These are phyloP conservation scores for Huntiella bhutanensis DNA, from an alignment of 2,329 filamentous ascomycete genomes.

Conservation along the genomic window DNA sequence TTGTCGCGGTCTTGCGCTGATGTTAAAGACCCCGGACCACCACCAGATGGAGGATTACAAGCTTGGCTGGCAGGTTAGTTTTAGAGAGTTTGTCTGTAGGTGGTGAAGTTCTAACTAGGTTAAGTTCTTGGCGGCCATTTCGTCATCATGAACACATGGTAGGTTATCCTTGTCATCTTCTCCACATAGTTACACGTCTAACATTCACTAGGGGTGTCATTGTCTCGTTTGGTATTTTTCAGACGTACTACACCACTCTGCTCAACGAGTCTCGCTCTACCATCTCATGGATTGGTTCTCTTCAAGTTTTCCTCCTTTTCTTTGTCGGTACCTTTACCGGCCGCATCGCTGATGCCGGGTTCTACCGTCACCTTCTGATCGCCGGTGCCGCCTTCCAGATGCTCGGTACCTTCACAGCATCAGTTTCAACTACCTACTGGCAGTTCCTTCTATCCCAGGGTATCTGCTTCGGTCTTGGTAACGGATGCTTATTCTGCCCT, in stretches of 20 bases:
- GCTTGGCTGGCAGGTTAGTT: constrained; percentile 28
- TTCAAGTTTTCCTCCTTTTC: constrained; percentile 35
- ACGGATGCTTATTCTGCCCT: constrained; percentile 45
- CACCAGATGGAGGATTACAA: constrained; percentile 29
- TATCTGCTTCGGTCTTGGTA: constrained; percentile 34
- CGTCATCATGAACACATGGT: constrained; percentile 32
- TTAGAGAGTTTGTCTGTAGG: background rate
- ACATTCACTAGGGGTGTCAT: constrained; percentile 25
- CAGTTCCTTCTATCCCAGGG: constrained; percentile 38
- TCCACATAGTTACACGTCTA: background rate
- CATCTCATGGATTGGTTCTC: constrained; percentile 35
- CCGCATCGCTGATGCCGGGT: constrained; percentile 33
- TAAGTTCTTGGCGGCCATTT: constrained; percentile 21
- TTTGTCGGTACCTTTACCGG: constrained; percentile 35
- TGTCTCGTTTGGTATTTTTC: constrained; percentile 37
- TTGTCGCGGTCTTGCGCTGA: constrained; percentile 1
- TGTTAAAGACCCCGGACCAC: constrained; percentile 25
- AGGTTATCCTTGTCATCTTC: constrained; percentile 5
- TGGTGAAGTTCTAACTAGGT: background rate
- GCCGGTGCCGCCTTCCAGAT: constrained; percentile 24
- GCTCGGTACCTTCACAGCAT: constrained; percentile 28
- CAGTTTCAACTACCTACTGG: constrained; percentile 29
- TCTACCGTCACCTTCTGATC: constrained; percentile 26
- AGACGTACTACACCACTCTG: constrained; percentile 29
- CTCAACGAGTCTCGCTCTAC: constrained; percentile 24